Percentiles rank a stretch among this genome's conserved stretches.
Evolutionary conservation across 305 asterid species (phyloP).

Genomic region (Solanum hybrid): DNA sequence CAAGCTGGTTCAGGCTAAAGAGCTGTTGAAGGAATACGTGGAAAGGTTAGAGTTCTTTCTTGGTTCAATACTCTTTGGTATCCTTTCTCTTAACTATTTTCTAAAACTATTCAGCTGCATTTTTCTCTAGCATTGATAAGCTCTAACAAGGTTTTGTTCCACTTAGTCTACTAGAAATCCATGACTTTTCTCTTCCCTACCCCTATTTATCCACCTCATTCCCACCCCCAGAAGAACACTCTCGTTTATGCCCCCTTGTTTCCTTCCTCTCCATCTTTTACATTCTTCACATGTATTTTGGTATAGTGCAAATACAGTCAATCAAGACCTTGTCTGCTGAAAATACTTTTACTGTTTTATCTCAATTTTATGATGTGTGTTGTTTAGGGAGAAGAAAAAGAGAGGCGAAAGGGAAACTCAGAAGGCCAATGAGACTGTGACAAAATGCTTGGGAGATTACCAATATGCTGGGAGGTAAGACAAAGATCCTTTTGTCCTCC

Average conservation of each 20-base stretch:
- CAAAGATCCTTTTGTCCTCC: background rate
- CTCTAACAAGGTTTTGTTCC: too few species aligned
- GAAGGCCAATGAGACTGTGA: conserved; percentile 55
- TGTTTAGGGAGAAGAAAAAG: conserved; percentile 58
- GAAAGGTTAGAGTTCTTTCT: conserved; percentile 52
- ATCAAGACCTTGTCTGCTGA: background rate
- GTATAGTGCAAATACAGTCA: background rate
- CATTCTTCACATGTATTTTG: background rate
- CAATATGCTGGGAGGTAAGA: conserved; percentile 21
- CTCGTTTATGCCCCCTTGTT: background rate
- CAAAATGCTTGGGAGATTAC: conserved; percentile 28
- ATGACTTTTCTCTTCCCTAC: background rate
- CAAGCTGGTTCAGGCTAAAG: conserved; percentile 99
- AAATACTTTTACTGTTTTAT: background rate
- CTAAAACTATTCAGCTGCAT: background rate
- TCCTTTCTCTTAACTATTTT: background rate
- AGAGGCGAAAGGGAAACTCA: conserved; percentile 58
- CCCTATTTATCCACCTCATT: background rate
- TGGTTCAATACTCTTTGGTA: background rate
- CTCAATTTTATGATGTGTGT: background rate
- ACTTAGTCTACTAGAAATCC: background rate
- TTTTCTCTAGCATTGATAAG: too few species aligned
- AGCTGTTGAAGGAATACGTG: conserved; percentile 76
- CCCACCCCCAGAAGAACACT: background rate
- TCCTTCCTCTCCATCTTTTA: background rate